These are phyloP conservation scores for Cruciata laevipes DNA, from an alignment of 257 asterid species.

Conservation along the genomic window DNA sequence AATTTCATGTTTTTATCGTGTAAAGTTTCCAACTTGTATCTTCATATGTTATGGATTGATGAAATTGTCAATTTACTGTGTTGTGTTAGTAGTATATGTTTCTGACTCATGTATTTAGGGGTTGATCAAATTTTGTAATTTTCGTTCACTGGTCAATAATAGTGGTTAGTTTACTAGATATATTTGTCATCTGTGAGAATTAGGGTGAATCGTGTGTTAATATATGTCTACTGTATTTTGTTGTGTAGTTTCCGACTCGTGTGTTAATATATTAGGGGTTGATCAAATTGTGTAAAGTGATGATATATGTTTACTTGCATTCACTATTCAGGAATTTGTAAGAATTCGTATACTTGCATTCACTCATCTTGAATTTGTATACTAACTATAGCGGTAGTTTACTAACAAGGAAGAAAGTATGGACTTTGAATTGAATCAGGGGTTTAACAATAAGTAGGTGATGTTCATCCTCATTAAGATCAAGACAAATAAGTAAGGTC, in stretches of 20 bases:
- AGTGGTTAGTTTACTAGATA: no score
- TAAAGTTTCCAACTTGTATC: no score
- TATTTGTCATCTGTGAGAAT: no score
- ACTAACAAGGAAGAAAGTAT: not conserved
- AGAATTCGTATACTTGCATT: no score
- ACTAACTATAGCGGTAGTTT: not conserved
- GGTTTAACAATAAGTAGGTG: not conserved
- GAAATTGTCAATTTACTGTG: no score
- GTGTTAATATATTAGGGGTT: not conserved
- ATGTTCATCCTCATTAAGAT: not conserved
- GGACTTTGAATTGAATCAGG: not conserved
- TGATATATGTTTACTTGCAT: not conserved
- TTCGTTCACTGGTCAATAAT: not conserved
- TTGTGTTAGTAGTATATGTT: no score
- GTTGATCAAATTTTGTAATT: no score
- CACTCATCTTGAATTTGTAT: no score
- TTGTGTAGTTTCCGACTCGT: not conserved
- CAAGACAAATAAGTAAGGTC: not conserved
- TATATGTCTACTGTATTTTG: not conserved
- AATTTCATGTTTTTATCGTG: not conserved
- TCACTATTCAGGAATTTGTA: not conserved
- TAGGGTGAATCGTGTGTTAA: no score
- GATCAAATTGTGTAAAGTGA: not conserved
- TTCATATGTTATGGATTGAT: no score
- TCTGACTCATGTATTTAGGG: no score